Evolutionary conservation across 345 rosid species (phyloP), one percentile per base, ranked within the genome.

Genomic region (Sapria himalayana): DNA sequence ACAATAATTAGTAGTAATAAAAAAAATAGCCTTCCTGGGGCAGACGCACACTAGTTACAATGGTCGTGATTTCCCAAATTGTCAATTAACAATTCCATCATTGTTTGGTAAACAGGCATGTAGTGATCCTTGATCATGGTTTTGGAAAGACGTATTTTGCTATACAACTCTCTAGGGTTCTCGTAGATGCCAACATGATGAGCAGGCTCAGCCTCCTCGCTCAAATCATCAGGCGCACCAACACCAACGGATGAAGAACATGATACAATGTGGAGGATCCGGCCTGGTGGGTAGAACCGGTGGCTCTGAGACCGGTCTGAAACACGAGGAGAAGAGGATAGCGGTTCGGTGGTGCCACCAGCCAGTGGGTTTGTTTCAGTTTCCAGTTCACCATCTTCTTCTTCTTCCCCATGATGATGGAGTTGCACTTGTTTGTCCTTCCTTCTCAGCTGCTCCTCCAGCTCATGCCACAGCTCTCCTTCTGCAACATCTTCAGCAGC

Each of bases 51-150:
- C 50, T n/a, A 48, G 27, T 23, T 55, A 58, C 37, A 16, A 15
- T 13, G 50, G 16, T 52, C 62, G 37, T 55, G 65, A 7, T 62
- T 63, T 57, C 69, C 76, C 5, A 82, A 71, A 59, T 79, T 64
- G 19, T 60, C 54, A 33, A 82, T 67, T 54, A 77, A 59, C 55
- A 64, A 70, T 53, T 89, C 92, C 67, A 79, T 77, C 93, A 74
- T 82, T 62, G 64, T 89, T 69, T 70, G 76, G 57, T 79, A 77
- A 81, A 77, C 75, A 9, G 93, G 95, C 95, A 82, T 82, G 29
- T 89, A 89, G 50, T 89, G 98, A 65, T 89, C 98, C 38, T 89
- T 73, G 24, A 89, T 84, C 93, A 82, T 77, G 1, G 93, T 79
- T 58, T 63, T 74, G 0, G 93, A 89, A 7, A 89, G 79, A 22